These are phyloP conservation scores for Aspergillus bombycis DNA, from an alignment of 2,329 filamentous ascomycete genomes.

Conservation along the genomic window DNA sequence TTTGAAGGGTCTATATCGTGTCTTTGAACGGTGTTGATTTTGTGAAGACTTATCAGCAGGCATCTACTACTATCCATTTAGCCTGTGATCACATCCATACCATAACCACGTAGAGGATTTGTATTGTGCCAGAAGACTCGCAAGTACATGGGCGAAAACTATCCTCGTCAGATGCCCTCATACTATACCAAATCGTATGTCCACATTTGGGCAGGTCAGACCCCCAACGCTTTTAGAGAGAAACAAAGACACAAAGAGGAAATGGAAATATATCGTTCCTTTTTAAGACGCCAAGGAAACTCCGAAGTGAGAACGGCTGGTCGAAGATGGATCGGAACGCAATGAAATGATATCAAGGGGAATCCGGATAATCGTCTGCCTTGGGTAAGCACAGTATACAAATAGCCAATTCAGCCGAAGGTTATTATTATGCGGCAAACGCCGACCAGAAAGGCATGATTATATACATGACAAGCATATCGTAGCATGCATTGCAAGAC, in stretches of 20 bases:
- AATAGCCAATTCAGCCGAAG: background rate
- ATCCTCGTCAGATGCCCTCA: background rate
- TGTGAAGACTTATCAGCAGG: too few species aligned
- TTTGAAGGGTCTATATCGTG: conserved; percentile 86
- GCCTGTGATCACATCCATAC: background rate
- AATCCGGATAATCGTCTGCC: background rate
- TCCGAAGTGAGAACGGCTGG: background rate
- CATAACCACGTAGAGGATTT: background rate
- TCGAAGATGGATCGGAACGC: background rate
- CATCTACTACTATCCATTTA: background rate
- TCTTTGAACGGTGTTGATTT: conserved; percentile 86
- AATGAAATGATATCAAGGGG: background rate
- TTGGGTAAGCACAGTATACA: background rate
- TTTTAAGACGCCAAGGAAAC: background rate
- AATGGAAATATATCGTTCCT: background rate
- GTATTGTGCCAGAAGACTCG: background rate
- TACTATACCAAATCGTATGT: background rate
- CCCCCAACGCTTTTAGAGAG: background rate
- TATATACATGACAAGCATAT: conserved; percentile 6
- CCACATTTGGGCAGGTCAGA: background rate
- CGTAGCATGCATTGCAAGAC: background rate
- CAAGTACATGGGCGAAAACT: background rate
- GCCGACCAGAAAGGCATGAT: background rate
- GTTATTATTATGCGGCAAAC: background rate
- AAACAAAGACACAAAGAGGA: background rate